Conservation (phyloP, 2,329 filamentous ascomycete genomes). For the Hypoxylon rubiginosum region DNA sequence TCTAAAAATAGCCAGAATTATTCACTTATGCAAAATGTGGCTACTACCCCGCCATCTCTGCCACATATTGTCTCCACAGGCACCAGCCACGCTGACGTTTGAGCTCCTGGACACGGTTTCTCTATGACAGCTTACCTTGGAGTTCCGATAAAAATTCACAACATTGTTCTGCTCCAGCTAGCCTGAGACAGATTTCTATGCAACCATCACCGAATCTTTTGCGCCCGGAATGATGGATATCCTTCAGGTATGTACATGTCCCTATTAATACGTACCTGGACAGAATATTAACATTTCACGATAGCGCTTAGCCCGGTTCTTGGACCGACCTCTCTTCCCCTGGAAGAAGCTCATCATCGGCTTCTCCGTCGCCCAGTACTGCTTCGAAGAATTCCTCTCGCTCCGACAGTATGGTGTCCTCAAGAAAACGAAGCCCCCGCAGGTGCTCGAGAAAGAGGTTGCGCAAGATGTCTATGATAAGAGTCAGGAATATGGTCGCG, state of each 20-base stretch:
- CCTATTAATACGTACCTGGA: no score
- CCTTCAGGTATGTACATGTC: constrained; percentile 53
- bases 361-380: constrained; percentile 92
- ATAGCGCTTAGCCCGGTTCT: constrained; percentile 82
- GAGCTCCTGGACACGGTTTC: constrained; percentile 46
- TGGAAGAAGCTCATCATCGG: constrained; percentile 98
- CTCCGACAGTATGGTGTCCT: constrained; percentile 91
- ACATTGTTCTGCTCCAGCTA: constrained; percentile 36
- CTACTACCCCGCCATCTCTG: neutral
- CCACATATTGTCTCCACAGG: neutral
- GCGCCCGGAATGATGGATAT: constrained; percentile 51
- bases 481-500: constrained; percentile 94
- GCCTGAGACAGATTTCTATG: constrained; percentile 34
- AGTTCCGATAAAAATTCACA: neutral
- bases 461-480: constrained; percentile 93
- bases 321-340: constrained; percentile 93
- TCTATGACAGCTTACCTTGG: constrained; percentile 32
- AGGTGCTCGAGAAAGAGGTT: constrained; percentile 89
- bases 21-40: neutral
- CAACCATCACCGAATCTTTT: constrained; percentile 36
- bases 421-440: constrained; percentile 82
- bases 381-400: constrained; percentile 90
- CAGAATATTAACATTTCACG: constrained; percentile 31
- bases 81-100: constrained; percentile 40
- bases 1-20: neutral